Evolutionary conservation across 441 rosid species (phyloP).

Genomic region (Brassica balearica): DNA sequence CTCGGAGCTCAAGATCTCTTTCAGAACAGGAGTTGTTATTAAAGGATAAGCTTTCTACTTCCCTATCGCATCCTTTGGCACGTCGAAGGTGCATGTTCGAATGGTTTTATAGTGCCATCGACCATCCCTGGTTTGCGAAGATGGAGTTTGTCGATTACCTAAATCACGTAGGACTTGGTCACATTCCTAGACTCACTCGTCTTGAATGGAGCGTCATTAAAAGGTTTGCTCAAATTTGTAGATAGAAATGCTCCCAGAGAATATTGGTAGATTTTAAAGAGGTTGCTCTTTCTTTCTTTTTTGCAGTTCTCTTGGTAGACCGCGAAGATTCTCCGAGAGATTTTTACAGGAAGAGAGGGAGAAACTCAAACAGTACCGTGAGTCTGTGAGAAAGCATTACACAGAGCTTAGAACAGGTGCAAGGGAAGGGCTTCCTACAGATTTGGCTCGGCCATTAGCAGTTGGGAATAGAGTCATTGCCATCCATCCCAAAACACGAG

Average conservation of each 20-base stretch:
- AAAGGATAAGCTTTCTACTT: constrained; percentile 26
- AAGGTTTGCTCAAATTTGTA: constrained; percentile 50
- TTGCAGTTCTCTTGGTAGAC: constrained; percentile 97
- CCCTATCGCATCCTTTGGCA: background rate
- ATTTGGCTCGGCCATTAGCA: constrained; percentile 90
- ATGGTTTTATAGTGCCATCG: constrained; percentile 73
- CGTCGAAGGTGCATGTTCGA: background rate
- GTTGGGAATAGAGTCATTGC: constrained; percentile 95
- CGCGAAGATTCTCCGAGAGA: constrained; percentile 92
- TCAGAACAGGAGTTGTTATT: constrained; percentile 48
- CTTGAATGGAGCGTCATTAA: constrained; percentile 98
- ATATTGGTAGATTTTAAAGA: constrained; percentile 3
- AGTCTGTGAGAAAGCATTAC: constrained; percentile 91
- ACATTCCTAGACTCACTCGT: constrained; percentile 88
- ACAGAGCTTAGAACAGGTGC: constrained; percentile 74
- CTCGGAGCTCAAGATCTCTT: constrained; percentile 45
- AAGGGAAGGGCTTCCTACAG: constrained; percentile 93
- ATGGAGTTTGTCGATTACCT: constrained; percentile 95
- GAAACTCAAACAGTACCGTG: constrained; percentile 86
- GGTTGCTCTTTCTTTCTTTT: constrained; percentile 34
- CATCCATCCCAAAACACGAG: constrained; percentile 91
- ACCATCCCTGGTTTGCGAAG: constrained; percentile 96
- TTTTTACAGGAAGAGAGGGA: constrained; percentile 83
- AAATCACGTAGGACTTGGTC: constrained; percentile 94
- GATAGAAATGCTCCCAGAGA: constrained; percentile 16